Percentiles rank a stretch among this genome's conserved stretches.
Conservation (phyloP, 495 filamentous ascomycete species). For the Penicillium taxi region DNA sequence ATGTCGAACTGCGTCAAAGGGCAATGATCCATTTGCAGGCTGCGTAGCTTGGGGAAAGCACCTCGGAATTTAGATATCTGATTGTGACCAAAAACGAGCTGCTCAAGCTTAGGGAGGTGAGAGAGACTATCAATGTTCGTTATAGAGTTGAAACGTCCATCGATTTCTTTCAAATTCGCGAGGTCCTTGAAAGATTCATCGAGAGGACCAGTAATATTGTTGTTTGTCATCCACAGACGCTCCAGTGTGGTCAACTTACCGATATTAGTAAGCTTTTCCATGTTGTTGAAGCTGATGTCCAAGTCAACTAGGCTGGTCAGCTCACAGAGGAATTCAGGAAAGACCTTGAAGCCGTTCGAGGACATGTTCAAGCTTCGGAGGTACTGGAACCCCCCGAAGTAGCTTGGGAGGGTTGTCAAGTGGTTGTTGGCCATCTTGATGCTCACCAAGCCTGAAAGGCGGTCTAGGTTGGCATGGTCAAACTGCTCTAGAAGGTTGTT, state of each 20-base stretch:
- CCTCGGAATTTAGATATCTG: slow-evolving; percentile 78
- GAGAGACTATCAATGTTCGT: slow-evolving; percentile 77
- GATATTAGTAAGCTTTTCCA: slow-evolving; percentile 67
- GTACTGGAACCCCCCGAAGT: slow-evolving; percentile 68
- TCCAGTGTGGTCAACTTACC: slow-evolving; percentile 72
- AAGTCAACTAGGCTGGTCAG: slow-evolving; percentile 81
- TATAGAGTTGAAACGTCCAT: slow-evolving; percentile 87
- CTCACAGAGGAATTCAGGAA: slow-evolving; percentile 77
- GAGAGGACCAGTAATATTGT: slow-evolving; percentile 67
- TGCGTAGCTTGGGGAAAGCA: slow-evolving; percentile 73
- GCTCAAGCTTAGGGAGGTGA: slow-evolving; percentile 76
- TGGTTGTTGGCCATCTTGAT: slow-evolving; percentile 91
- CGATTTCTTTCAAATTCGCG: slow-evolving; percentile 76
- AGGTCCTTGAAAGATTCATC: slow-evolving; percentile 61
- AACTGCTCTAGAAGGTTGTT: slow-evolving; percentile 87
- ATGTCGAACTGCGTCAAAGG: slow-evolving; percentile 90
- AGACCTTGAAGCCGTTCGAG: slow-evolving; percentile 79
- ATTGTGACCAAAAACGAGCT: slow-evolving; percentile 84
- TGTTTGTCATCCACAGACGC: slow-evolving; percentile 91
- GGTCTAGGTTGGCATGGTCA: slow-evolving; percentile 69
- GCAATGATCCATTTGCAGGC: slow-evolving; percentile 81
- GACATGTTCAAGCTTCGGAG: slow-evolving; percentile 82
- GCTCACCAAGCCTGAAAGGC: slow-evolving; percentile 67
- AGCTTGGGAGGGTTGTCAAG: slow-evolving; percentile 63
- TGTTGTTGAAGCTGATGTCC: slow-evolving; percentile 94